phyloP scores from a whole-genome alignment of 495 filamentous ascomycete genomes.

The Daldinia loculata region DNA sequence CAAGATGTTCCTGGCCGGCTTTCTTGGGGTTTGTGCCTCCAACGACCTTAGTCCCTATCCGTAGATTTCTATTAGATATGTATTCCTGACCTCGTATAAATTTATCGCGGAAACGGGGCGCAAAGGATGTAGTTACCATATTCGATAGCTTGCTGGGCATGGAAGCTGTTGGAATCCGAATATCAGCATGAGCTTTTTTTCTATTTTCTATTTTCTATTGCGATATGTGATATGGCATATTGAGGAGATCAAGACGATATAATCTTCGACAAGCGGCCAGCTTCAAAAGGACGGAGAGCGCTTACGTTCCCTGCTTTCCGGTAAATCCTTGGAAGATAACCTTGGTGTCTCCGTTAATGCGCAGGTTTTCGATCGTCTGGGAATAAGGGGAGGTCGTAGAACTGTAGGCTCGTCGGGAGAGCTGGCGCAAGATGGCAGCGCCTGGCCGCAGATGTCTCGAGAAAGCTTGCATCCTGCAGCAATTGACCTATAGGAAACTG shows the following conservation, averaged over 20 bases:
- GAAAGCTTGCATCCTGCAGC: constrained; percentile 56
- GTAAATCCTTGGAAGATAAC: constrained; percentile 98
- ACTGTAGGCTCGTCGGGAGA: constrained; percentile 72
- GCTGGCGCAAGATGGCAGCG: constrained; percentile 54
- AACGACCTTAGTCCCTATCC: constrained; percentile 90
- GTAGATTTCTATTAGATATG: constrained; percentile 50
- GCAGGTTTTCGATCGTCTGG: constrained; percentile 85
- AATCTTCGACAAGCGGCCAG: neutral
- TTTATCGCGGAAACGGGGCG: constrained; percentile 4
- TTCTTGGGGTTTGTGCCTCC: constrained; percentile 99
- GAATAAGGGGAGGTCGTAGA: constrained; percentile 75
- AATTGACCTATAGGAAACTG: constrained; percentile 45
- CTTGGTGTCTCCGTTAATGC: constrained; percentile 90
- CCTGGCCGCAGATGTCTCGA: constrained; percentile 57
- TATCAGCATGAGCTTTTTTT: constrained; percentile 10
- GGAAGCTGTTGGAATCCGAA: constrained; percentile 70
- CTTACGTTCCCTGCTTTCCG: constrained; percentile 97
- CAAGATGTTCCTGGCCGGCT: constrained; percentile 88
- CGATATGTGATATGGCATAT: neutral
- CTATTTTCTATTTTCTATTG: neutral
- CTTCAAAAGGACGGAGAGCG: constrained; percentile 38
- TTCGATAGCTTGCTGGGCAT: constrained; percentile 96
- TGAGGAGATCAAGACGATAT: constrained; percentile 31
- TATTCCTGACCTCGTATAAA: neutral
- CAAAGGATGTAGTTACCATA: constrained; percentile 72